Conservation (phyloP, 306 rosid species). For the Cucumis cinereus region DNA sequence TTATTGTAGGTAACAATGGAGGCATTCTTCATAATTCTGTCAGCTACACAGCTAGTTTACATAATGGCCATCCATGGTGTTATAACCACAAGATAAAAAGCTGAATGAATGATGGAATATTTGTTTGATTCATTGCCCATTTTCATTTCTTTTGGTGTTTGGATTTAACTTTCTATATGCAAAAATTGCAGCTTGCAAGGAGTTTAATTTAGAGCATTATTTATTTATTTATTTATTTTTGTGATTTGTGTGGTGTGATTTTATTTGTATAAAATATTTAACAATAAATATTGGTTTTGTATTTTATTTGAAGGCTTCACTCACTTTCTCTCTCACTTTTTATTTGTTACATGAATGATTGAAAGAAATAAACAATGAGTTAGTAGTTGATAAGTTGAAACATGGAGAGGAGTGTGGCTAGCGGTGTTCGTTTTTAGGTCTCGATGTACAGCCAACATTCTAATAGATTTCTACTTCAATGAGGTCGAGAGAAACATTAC, state of each 20-base stretch:
- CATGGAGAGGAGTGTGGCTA: background rate
- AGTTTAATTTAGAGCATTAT: background rate
- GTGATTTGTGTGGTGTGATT: slow-evolving; percentile 11
- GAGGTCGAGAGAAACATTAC: too few species aligned
- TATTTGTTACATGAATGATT: background rate
- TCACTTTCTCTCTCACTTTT: background rate
- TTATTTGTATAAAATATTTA: slow-evolving; percentile 17
- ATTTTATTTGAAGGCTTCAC: background rate
- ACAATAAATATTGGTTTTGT: slow-evolving; percentile 12
- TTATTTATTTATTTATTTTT: slow-evolving; percentile 2
- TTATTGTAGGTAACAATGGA: slow-evolving; percentile 77
- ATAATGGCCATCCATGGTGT: slow-evolving; percentile 57
- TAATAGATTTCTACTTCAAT: too few species aligned
- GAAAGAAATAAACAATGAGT: background rate
- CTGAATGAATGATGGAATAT: background rate
- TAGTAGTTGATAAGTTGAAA: background rate
- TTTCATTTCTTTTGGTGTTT: background rate
- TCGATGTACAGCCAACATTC: background rate
- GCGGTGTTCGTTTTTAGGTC: background rate
- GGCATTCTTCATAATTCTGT: slow-evolving; percentile 79
- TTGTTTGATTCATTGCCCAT: slow-evolving; percentile 5
- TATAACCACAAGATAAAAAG: slow-evolving; percentile 18
- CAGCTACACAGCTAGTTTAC: slow-evolving; percentile 77
- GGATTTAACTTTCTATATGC: background rate
- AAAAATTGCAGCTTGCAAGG: background rate